phyloP scores from a whole-genome alignment of 139 green algal genomes.

The Chlamydomonas applanata region DNA sequence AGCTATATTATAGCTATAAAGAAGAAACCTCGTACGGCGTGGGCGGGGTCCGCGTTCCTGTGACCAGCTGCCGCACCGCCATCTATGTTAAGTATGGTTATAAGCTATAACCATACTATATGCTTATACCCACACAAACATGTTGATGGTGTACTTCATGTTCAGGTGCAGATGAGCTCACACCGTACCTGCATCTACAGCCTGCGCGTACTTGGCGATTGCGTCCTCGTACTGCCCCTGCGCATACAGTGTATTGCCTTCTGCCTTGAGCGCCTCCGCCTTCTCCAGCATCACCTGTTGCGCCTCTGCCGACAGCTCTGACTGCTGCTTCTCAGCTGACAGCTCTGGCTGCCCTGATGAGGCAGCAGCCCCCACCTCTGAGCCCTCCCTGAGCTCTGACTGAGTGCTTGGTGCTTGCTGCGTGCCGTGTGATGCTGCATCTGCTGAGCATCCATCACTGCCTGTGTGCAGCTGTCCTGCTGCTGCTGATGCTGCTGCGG shows the following conservation, averaged over 20 bases:
- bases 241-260: constrained; percentile 68
- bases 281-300: constrained; percentile 16
- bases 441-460: neutral
- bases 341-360: constrained; percentile 2
- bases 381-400: too few relatives aligned
- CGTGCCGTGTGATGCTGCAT: too few relatives aligned
- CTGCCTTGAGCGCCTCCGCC: constrained; percentile 61
- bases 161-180: neutral
- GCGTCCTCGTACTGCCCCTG: constrained; percentile 52
- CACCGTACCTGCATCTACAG: constrained; percentile 38
- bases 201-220: constrained; percentile 56
- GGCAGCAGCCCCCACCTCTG: too few relatives aligned
- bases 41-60: too few relatives aligned
- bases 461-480: neutral
- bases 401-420: too few relatives aligned
- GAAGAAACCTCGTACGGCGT: too few relatives aligned
- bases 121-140: neutral
- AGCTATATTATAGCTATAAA: too few relatives aligned
- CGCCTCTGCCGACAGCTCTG: neutral
- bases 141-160: neutral
- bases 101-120: neutral
- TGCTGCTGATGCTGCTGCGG: neutral
- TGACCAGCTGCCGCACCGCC: neutral
- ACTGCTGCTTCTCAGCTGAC: too few relatives aligned
- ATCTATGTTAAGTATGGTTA: neutral